A percentile compares a stretch with the other conserved stretches of the same genome.
Conservation (phyloP, 352 stramenopile genomes). For the Phytophthora pseudosyringae region DNA sequence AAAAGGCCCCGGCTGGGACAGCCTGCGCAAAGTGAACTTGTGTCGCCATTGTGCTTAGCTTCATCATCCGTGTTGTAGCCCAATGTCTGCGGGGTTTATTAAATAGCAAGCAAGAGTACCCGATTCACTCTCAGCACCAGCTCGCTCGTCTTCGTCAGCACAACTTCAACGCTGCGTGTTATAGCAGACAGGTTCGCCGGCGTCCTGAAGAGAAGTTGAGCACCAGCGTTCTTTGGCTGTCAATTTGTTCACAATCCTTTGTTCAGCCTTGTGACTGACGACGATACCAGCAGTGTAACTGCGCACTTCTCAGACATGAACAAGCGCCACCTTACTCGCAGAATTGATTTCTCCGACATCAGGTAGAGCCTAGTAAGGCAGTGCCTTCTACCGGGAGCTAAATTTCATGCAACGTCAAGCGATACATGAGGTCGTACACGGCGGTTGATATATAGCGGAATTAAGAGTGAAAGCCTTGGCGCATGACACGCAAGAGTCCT, state of each 20-base stretch:
- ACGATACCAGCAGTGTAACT: too few species aligned
- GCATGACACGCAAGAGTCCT: constrained; percentile 10
- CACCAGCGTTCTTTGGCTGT: background rate
- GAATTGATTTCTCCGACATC: background rate
- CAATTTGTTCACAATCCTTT: too few species aligned
- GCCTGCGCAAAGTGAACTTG: constrained; percentile 40
- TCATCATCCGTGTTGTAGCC: constrained; percentile 8
- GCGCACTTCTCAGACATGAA: too few species aligned
- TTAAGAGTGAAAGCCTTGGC: constrained; percentile 31
- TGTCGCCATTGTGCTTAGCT: constrained; percentile 23
- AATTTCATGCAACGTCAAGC: background rate
- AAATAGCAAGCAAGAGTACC: constrained; percentile 9
- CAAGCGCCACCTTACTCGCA: background rate
- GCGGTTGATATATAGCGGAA: constrained; percentile 35
- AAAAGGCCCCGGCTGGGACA: constrained; percentile 36
- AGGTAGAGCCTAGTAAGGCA: too few species aligned
- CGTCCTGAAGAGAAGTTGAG: background rate
- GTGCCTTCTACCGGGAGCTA: background rate
- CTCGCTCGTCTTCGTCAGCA: constrained; percentile 1
- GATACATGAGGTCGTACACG: constrained; percentile 11
- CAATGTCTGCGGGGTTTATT: constrained; percentile 6
- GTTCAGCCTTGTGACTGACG: too few species aligned
- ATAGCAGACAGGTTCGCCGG: background rate
- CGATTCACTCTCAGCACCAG: background rate
- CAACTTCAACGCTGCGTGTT: background rate